Evolutionary conservation across 306 rosid genomes (phyloP).

Genomic region (Ormosia emarginata): DNA sequence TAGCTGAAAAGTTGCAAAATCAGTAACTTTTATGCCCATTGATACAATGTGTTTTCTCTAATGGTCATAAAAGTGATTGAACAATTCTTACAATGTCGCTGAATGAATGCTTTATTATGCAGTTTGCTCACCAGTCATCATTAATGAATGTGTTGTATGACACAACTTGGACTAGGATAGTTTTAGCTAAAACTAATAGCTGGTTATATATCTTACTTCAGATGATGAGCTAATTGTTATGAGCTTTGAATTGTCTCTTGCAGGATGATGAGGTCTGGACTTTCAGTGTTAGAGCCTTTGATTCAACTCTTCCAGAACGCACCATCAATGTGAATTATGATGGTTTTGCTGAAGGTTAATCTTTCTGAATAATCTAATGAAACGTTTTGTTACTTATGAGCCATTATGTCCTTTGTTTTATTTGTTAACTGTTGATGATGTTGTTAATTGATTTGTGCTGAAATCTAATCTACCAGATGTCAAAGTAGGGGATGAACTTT

Average conservation of each 20-base stretch:
- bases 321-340: constrained; percentile 86
- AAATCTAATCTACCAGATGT: constrained; percentile 54
- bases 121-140: not conserved
- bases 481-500: constrained; percentile 89
- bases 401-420: not conserved
- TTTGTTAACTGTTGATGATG: not conserved
- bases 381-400: not conserved
- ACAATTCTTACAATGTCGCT: not conserved
- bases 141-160: not conserved
- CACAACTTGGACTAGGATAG: not conserved
- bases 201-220: not conserved
- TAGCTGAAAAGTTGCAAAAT: not conserved
- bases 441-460: not conserved
- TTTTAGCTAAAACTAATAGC: not conserved
- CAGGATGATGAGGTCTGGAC: constrained; percentile 98
- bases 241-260: constrained; percentile 8
- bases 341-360: constrained; percentile 91
- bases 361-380: not conserved
- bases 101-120: not conserved
- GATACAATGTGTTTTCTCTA: not conserved
- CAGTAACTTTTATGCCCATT: not conserved
- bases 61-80: not conserved
- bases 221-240: not conserved
- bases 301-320: constrained; percentile 71
- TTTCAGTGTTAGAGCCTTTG: constrained; percentile 90